Evolutionary conservation across 2,329 filamentous ascomycete genomes (phyloP), one percentile per base, ranked within the genome.

Genomic region (Knoxdaviesia proteae): DNA sequence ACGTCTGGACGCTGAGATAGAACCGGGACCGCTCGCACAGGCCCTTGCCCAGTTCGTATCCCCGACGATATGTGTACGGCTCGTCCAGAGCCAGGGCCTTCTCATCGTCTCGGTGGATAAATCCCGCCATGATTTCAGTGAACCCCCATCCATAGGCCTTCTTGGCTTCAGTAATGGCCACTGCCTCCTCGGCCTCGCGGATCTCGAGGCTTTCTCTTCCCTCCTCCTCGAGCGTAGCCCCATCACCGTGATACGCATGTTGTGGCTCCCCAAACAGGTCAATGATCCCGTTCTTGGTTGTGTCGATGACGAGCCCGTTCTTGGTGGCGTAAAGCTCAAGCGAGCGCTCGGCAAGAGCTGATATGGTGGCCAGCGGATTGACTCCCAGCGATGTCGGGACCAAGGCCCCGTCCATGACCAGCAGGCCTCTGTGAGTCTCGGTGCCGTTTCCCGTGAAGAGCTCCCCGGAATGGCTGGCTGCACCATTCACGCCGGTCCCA

Each of bases 341-440:
- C 0, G 70, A 69, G 7, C 77, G 62, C 56, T 81, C 77, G 0
- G 77, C 75, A 20, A 83, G 63, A 3, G 77, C 77, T 0, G 75
- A 69, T 48, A 81, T 81, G 1, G 77, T 82, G 1, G 77, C 77
- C 42, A 79, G 67, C 0, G 77, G 77, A 50, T 82, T 82, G 3
- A 74, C 72, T 9, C 75, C 68, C 2, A 81, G 59, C 1, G 77
- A 68, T 6, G 68, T 67, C 0, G 77, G 77, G 10, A 82, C 67
- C 1, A 73, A 57, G 3, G 76, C 63, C 6, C 61, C 75, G 51
- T 82, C 77, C 0, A 69, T 70, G 32, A 77, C 69, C 11, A 79
- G 61, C 2, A 81, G 61, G 0, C 75, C 76, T 0, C 59, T 40
- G 49, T 81, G 60, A 0, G 65, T 65, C 34, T 74, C 66, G 1